These are phyloP conservation scores for Bipolaris sorokiniana DNA, from an alignment of 2,329 filamentous ascomycete genomes.

Conservation along the genomic window DNA sequence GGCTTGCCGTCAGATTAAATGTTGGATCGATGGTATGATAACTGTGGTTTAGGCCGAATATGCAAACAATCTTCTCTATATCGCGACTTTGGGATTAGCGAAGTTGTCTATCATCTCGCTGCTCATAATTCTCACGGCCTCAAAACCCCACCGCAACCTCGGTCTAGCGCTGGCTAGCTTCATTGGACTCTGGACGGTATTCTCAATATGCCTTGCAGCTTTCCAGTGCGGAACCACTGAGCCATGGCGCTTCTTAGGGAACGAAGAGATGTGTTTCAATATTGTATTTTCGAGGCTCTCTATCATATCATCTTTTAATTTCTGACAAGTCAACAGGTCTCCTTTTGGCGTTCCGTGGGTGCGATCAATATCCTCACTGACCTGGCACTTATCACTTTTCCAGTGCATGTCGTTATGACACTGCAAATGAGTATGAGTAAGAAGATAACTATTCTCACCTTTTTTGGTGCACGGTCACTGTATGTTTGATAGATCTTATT, in stretches of 20 bases:
- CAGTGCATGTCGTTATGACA: slow-evolving; percentile 43
- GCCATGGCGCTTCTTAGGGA: slow-evolving; percentile 36
- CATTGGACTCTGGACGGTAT: slow-evolving; percentile 41
- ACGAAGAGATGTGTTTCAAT: slow-evolving; percentile 26
- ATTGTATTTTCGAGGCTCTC: slow-evolving; percentile 26
- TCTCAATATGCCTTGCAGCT: slow-evolving; percentile 36
- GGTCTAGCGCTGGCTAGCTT: slow-evolving; percentile 34
- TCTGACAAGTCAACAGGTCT: slow-evolving; percentile 18
- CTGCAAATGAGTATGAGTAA: slow-evolving; percentile 45
- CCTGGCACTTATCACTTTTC: slow-evolving; percentile 41
- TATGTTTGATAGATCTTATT: slow-evolving; percentile 15
- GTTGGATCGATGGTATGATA: background rate
- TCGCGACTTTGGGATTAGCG: slow-evolving; percentile 42
- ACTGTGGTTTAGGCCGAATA: slow-evolving; percentile 37
- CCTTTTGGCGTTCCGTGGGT: slow-evolving; percentile 42
- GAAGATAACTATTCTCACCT: slow-evolving; percentile 43
- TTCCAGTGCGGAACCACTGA: slow-evolving; percentile 41
- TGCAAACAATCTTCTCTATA: slow-evolving; percentile 44
- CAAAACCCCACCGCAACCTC: slow-evolving; percentile 36
- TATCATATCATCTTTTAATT: no score
- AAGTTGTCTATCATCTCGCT: slow-evolving; percentile 47
- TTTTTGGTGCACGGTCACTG: slow-evolving; percentile 44
- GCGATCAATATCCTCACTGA: slow-evolving; percentile 45
- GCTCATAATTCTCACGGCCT: slow-evolving; percentile 44
- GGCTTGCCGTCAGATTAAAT: background rate